A percentile compares a stretch with the other conserved stretches of the same genome.
Evolutionary conservation across 768 basidiomycete genomes (phyloP).

Genomic region (Cytidiella melzeri): DNA sequence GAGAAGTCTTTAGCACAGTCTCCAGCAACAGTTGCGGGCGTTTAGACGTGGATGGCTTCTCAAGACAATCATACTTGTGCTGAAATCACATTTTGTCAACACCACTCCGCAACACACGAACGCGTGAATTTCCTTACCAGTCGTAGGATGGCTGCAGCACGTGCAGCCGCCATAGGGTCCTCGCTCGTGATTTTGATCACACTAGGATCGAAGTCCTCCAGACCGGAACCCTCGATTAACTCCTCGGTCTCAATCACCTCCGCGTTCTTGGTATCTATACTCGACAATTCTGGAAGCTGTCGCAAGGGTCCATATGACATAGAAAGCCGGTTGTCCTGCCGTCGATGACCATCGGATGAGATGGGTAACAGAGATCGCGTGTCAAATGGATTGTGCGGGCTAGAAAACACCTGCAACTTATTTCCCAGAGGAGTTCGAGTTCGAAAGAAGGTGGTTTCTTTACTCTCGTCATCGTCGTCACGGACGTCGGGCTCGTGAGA

Average conservation of each 20-base stretch:
- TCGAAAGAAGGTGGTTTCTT: not conserved
- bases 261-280: not conserved
- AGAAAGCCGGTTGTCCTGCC: not conserved
- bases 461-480: conserved; percentile 10
- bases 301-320: not conserved
- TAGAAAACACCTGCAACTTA: not conserved
- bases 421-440: not conserved
- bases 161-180: conserved; percentile 81
- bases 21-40: conserved; percentile 15
- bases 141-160: conserved; percentile 90
- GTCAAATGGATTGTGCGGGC: conserved; percentile 11
- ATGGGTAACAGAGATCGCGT: not conserved
- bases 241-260: not conserved
- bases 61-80: conserved; percentile 86
- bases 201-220: conserved; percentile 35
- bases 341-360: not conserved
- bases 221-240: conserved; percentile 4
- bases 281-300: too few relatives aligned
- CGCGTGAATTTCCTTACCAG: conserved; percentile 44
- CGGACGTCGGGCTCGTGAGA: conserved; percentile 13
- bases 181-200: conserved; percentile 81
- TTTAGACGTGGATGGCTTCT: conserved; percentile 30
- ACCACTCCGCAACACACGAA: not conserved
- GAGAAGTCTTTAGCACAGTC: conserved; percentile 17
- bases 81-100: conserved; percentile 20